Conservation (phyloP, 1,284 basidiomycete genomes). For the Sphaerobolus stellatus region DNA sequence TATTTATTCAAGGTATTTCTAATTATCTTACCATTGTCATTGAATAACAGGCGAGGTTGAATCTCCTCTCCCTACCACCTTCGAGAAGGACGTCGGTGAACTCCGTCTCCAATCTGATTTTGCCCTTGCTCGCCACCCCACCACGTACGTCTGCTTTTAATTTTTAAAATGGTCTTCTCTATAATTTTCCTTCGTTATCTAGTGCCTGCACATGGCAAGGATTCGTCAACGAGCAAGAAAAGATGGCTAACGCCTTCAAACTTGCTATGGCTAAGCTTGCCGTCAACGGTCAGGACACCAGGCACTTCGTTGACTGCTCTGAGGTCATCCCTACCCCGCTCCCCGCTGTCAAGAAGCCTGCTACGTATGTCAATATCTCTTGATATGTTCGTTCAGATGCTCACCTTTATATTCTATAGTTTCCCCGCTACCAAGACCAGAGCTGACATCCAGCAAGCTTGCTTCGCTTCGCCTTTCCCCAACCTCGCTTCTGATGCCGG, state of each 20-base stretch:
- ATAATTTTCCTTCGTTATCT: too few relatives aligned
- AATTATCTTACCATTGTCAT: too few relatives aligned
- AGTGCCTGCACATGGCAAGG: conserved; percentile 23
- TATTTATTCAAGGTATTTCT: too few relatives aligned
- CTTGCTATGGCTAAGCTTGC: conserved; percentile 12
- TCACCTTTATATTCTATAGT: neutral
- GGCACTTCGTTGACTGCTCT: conserved; percentile 11
- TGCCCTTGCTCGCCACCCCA: conserved; percentile 18
- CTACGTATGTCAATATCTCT: conserved; percentile 1
- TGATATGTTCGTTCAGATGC: neutral
- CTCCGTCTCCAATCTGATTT: conserved; percentile 23
- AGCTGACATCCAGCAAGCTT: conserved; percentile 13
- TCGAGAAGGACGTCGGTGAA: conserved; percentile 12
- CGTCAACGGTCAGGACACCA: conserved; percentile 8
- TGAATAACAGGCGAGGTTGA: conserved; percentile 25
- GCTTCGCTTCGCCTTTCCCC: conserved; percentile 6
- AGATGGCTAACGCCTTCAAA: conserved; percentile 8
- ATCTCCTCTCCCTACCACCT: conserved; percentile 17
- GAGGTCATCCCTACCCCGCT: conserved; percentile 5
- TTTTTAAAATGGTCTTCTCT: neutral
- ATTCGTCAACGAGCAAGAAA: conserved; percentile 14
- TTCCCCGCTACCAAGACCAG: conserved; percentile 11
- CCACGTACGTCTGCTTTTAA: conserved; percentile 8
- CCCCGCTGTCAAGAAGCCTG: neutral
- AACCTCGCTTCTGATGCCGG: conserved; percentile 1